phyloP scores from a whole-genome alignment of 768 basidiomycete species.

The Butyriboletus loyo region DNA sequence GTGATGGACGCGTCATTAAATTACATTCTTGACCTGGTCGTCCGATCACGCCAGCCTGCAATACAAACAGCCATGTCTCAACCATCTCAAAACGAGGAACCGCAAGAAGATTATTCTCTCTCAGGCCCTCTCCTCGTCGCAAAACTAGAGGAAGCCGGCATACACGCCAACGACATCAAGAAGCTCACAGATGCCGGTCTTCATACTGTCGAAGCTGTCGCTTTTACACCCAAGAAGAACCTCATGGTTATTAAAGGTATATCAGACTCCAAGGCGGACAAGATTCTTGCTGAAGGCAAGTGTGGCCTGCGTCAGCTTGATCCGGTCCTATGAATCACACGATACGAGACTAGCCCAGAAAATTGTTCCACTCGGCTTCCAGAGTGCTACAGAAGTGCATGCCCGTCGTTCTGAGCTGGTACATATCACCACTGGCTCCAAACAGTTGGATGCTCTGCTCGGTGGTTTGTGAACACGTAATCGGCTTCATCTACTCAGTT shows the following conservation, averaged over 20 bases:
- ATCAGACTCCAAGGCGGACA: constrained; percentile 95
- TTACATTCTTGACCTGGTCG: not conserved
- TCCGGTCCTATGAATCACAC: constrained; percentile 4
- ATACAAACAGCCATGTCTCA: constrained; percentile 39
- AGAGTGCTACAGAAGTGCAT: constrained; percentile 97
- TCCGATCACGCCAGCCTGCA: too few relatives aligned
- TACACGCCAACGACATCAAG: constrained; percentile 88
- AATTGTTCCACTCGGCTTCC: constrained; percentile 95
- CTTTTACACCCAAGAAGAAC: constrained; percentile 94
- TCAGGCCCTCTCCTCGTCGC: constrained; percentile 81
- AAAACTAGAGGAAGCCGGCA: constrained; percentile 87
- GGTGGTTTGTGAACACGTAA: constrained; percentile 56
- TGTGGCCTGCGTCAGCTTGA: not conserved
- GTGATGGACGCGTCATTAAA: constrained; percentile 30
- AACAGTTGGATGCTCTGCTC: constrained; percentile 91
- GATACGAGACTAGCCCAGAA: constrained; percentile 68
- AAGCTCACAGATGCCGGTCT: constrained; percentile 90
- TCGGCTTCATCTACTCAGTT: constrained; percentile 1
- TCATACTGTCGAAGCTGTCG: constrained; percentile 93
- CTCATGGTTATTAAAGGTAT: constrained; percentile 93
- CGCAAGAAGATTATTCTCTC: constrained; percentile 50
- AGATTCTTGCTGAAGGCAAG: constrained; percentile 87
- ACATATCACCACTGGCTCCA: constrained; percentile 94
- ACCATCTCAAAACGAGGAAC: constrained; percentile 48
- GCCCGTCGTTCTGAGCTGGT: constrained; percentile 92